Evolutionary conservation across 2,329 filamentous ascomycete species (phyloP), one percentile per base, ranked within the genome.

Genomic region (Keithomyces neogunnii): DNA sequence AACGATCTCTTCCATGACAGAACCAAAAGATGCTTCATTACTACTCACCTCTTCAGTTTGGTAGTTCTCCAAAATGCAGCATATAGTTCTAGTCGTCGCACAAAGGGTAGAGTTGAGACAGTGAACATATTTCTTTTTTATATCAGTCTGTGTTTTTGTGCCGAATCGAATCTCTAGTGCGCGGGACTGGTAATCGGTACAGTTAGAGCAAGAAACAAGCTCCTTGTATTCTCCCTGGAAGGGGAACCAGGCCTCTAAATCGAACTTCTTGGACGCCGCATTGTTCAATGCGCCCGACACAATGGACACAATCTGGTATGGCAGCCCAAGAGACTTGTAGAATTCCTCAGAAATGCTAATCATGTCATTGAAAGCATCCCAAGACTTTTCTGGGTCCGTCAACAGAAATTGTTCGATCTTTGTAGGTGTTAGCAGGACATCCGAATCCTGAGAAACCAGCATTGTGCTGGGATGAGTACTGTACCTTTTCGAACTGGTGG

Each of bases 141-240:
- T 77, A 58, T 91, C 89, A 31, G 85, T 91, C 69, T 88, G 84
- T 66, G 85, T 88, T 79, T 96, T 97, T 55, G 83, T 78, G 46
- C 93, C 92, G 62, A 85, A 96, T 53, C 93, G 82, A 61, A 99
- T 95, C 69, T 97, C 92, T 10, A 99, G 79, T 60, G 90, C 91
- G 51, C 93, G 82, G 29, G 89, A 90, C 75, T 99, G 93, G 75
- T 97, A 97, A 68, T 97, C 92, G 44, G 89, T 95, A 76, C 93
- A 99, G 74, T 99, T 99, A 55, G 89, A 95, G 79, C 91, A 96
- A 26, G 89, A 95, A 48, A 97, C 93, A 31, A 99, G 81, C 73
- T 97, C 93, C 74, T 97, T 97, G 80, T 97, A 99, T 71, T 97
- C 93, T 62, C 87, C 87, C 69, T 97, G 91, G 77, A 88, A 95